Conservation (phyloP, 768 basidiomycete genomes). For the Tylopilus vinaceipallidus region DNA sequence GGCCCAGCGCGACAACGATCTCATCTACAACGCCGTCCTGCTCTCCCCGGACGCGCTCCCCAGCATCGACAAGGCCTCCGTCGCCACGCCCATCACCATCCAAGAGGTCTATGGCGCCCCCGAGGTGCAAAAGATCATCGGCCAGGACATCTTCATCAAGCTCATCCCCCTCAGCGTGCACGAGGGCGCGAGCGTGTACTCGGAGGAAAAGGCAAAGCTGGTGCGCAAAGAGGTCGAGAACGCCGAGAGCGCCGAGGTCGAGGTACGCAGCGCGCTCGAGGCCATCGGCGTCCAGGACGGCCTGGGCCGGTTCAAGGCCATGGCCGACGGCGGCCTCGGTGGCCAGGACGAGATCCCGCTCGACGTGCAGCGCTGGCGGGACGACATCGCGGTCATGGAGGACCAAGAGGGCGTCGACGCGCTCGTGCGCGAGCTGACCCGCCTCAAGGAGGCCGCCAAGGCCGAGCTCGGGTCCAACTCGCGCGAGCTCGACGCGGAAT, state of each 20-base stretch:
- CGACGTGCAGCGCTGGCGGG: slow-evolving; percentile 70
- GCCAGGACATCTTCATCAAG: slow-evolving; percentile 82
- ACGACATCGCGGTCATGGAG: slow-evolving; percentile 71
- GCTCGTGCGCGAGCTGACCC: slow-evolving; percentile 55
- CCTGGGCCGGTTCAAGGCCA: slow-evolving; percentile 63
- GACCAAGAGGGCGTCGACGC: slow-evolving; percentile 65
- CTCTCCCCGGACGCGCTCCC: slow-evolving; percentile 79
- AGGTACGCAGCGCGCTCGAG: slow-evolving; percentile 76
- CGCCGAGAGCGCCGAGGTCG: slow-evolving; percentile 79
- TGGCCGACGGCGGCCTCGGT: slow-evolving; percentile 62
- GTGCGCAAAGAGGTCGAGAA: slow-evolving; percentile 88
- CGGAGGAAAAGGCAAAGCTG: slow-evolving; percentile 96
- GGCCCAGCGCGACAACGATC: slow-evolving; percentile 87
- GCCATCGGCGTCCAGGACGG: slow-evolving; percentile 76
- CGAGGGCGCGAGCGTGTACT: slow-evolving; percentile 94
- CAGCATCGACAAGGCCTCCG: slow-evolving; percentile 73
- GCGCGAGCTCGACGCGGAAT: slow-evolving; percentile 76
- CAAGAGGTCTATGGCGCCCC: slow-evolving; percentile 90
- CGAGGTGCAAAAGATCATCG: slow-evolving; percentile 94
- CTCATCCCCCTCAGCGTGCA: slow-evolving; percentile 93
- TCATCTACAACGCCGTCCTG: slow-evolving; percentile 92
- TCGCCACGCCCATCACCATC: slow-evolving; percentile 85
- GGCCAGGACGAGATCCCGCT: slow-evolving; percentile 66
- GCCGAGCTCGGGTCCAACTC: slow-evolving; percentile 60
- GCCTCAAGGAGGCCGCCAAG: slow-evolving; percentile 56